These are phyloP conservation scores for Cadophora sp. DNA, from an alignment of 2,329 filamentous ascomycete genomes.

Conservation along the genomic window DNA sequence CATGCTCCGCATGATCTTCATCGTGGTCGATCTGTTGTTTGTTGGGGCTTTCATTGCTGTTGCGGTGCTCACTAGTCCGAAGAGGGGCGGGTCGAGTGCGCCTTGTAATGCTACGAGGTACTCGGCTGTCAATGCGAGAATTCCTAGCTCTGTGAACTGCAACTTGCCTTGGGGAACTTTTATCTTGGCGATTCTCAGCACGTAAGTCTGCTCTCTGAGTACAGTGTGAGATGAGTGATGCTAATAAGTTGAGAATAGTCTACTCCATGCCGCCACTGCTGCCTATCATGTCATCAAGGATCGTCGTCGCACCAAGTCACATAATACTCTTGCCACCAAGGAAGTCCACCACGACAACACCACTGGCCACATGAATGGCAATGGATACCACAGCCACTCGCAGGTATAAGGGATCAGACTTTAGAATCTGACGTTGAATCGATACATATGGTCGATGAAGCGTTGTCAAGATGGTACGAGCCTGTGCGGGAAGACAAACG, in stretches of 20 bases:
- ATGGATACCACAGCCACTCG: constrained; percentile 1
- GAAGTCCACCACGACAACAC: constrained; percentile 8
- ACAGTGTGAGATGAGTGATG: background rate
- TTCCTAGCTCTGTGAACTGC: constrained; percentile 42
- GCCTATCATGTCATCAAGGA: constrained; percentile 47
- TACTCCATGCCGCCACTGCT: constrained; percentile 52
- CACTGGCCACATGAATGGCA: background rate
- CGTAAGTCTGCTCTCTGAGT: constrained; percentile 44
- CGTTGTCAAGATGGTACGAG: too few relatives aligned
- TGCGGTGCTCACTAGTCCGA: constrained; percentile 48
- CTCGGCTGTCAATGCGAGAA: constrained; percentile 33
- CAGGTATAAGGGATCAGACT: background rate
- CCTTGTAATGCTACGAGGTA: constrained; percentile 41
- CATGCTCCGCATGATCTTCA: constrained; percentile 48
- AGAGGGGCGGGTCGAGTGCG: constrained; percentile 45
- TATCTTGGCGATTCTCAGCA: constrained; percentile 52
- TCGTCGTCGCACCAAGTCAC: constrained; percentile 16
- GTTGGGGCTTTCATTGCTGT: constrained; percentile 53
- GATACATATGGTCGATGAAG: too few relatives aligned
- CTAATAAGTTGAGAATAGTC: constrained; percentile 35
- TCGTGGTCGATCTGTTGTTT: constrained; percentile 49
- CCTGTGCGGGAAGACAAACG: too few relatives aligned
- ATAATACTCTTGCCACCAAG: constrained; percentile 11
- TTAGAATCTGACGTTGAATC: background rate
- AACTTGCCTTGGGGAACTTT: constrained; percentile 52